These are phyloP conservation scores for Camelina neglecta DNA, from an alignment of 345 rosid genomes.

Conservation along the genomic window DNA sequence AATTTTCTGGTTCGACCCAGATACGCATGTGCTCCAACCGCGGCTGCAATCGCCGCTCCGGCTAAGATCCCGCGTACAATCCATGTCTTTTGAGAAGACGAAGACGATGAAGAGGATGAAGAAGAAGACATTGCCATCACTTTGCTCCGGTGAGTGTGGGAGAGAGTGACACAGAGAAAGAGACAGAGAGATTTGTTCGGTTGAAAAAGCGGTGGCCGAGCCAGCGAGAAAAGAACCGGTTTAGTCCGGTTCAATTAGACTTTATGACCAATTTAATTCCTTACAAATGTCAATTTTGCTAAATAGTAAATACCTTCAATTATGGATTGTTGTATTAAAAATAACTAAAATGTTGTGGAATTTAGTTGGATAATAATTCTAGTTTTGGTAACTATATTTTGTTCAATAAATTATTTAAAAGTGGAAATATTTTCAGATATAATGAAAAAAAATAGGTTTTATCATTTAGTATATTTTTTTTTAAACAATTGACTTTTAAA, in stretches of 20 bases:
- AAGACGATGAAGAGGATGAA: slow-evolving; percentile 46
- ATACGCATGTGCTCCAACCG: slow-evolving; percentile 68
- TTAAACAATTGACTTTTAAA: too few relatives aligned
- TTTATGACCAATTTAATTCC: background rate
- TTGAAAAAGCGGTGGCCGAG: slow-evolving; percentile 24
- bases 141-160: slow-evolving; percentile 23
- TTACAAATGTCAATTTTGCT: background rate
- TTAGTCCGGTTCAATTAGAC: slow-evolving; percentile 25
- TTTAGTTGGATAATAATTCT: slow-evolving; percentile 5
- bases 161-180: background rate
- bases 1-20: slow-evolving; percentile 60
- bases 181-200: background rate
- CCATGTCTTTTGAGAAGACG: slow-evolving; percentile 57
- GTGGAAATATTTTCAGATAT: background rate
- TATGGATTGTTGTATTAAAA: background rate
- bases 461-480: too few relatives aligned
- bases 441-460: background rate
- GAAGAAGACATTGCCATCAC: slow-evolving; percentile 16
- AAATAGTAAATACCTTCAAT: background rate
- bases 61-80: slow-evolving; percentile 69
- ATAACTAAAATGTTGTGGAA: too few relatives aligned
- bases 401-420: background rate
- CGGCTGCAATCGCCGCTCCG: slow-evolving; percentile 71
- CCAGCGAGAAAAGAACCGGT: slow-evolving; percentile 20
- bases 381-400: background rate